Base-by-base conservation (phyloP, 1,284 basidiomycete species). In the Mixia osmundae region DNA sequence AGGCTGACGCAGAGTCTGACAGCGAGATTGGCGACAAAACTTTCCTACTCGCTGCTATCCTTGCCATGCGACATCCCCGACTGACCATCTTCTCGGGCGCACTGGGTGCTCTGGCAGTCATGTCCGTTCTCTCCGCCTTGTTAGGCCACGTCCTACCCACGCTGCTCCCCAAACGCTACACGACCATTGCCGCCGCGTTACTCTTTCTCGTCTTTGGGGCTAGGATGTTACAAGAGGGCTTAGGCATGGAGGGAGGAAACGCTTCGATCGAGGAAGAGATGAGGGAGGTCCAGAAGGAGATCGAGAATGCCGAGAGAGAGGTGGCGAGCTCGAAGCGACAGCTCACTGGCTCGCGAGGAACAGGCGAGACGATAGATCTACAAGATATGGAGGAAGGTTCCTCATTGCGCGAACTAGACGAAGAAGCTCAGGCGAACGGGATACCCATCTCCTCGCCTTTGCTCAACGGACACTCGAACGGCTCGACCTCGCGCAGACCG, bases 11-110 rank as follows among this genome's bases (percentile, higher is more conserved):
- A 10, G 9, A 8, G n/a, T 30, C 29, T 30, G 8, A 14, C 29
- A 8, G 8, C 18, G 58, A 61, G 43, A 54, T 61, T 45, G 87
- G 89, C 30, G 89, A 97, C 71, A 95, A 95, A 59, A 97, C 89
- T 0, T 97, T 97, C 55, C 71, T 97, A 42, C 91, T 95, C 27
- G 66, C 89, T 16, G 91, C 89, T 39, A 87, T 99, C 49, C 74
- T 99, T 47, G 80, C 89, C 7, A 89, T 91, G 71, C 74, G 85
- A 3, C 83, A 94, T 53, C 71, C 80, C 0, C 72, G 83, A 10
- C 51, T 74, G 30, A 61, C 74, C 38, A 85, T 97, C 37, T 95
- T 95, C 54, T 63, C 67, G 1, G 89, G 89, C 32, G 85, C 87
- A 2, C 77, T 95, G 50, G 65, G 68, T 18, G 80, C 80, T 2